These are phyloP conservation scores for Perkinsela sp. DNA, from an alignment of 208 protist species.

Conservation along the genomic window DNA sequence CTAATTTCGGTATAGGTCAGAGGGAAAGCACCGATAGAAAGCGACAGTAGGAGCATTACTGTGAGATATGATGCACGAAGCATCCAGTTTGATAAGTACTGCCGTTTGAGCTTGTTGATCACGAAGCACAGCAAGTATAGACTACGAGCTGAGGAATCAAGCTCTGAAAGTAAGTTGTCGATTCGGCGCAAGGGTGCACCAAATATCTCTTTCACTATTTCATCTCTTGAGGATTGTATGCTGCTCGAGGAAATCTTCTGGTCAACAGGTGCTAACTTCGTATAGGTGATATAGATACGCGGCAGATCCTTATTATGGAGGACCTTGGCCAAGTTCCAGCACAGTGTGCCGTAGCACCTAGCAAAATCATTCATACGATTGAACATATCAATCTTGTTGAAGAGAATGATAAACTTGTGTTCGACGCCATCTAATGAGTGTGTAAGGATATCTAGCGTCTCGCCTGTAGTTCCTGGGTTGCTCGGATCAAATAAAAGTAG, in stretches of 20 bases:
- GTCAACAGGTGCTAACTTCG: background rate
- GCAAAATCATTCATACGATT: conserved; percentile 53
- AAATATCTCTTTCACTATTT: background rate
- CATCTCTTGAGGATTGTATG: background rate
- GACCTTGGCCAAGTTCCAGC: conserved; percentile 66
- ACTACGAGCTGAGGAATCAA: background rate
- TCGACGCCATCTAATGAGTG: conserved; percentile 35
- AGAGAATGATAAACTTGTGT: conserved; percentile 53
- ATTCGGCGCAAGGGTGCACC: background rate
- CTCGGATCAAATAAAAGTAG: conserved; percentile 62
- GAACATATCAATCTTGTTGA: conserved; percentile 64
- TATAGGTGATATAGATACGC: conserved; percentile 59
- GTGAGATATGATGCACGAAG: no score
- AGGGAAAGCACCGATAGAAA: no score
- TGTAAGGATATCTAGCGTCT: conserved; percentile 64
- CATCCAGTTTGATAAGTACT: no score
- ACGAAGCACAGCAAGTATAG: background rate
- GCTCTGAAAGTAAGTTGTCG: background rate
- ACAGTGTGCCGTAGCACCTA: conserved; percentile 49
- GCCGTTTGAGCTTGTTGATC: background rate
- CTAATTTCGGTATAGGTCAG: no score
- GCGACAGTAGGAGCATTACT: no score
- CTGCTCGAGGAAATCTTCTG: background rate
- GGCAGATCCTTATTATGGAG: conserved; percentile 60
- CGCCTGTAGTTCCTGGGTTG: conserved; percentile 55